Base-by-base conservation (phyloP, 2,329 filamentous ascomycete genomes). In the Epichloe brachyelytri region DNA sequence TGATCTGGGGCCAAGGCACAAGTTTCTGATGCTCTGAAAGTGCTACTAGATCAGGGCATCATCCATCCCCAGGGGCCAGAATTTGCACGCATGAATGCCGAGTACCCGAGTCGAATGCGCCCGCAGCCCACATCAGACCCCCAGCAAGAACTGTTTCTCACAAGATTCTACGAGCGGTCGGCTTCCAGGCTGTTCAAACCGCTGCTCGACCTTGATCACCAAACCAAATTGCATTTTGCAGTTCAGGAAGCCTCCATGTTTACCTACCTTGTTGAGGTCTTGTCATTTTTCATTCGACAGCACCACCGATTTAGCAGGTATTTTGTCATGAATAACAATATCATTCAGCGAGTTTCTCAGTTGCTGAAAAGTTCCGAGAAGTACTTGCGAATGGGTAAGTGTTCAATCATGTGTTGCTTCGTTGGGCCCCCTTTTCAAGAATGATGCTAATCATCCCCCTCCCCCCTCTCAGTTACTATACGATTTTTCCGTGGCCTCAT, bases 401-500 rank as follows among this genome's bases (percentile, higher is more conserved):
- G 34, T 39, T 5, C 43, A 20, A 4, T 22, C 33, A 38, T 20
- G 11, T 20, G 12, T 51, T 20, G 15, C 11, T 26, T 45, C 12
- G n/a, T 45, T 34, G 30, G 7, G 4, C 39, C 14, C 14, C 5
- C 33, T 7, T 36, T 20, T 10, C 33, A 46, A 38, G 34, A 2
- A 10, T 22, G 19, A 8, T n/a, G 20, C 45, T 51, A 38, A 48
- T 43, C 26, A 34, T 19, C 2, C 30, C 10, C 26, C 30, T n/a
- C 15, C 34, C 15, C 0, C 15, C 20, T 15, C 12, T 17, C 52
- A 90, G 87, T 88, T 60, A 88, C 90, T 5, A 78, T 98, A 58
- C 93, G 95, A 64, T 96, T 95, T 70, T 91, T 97, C 71, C 86
- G 91, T 36, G 87, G 86, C 43, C 79, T 95, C 54, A 78, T 96